Base-by-base conservation (phyloP, 192 early-diverging fungal genomes). In the Backusella liffmaniae region DNA sequence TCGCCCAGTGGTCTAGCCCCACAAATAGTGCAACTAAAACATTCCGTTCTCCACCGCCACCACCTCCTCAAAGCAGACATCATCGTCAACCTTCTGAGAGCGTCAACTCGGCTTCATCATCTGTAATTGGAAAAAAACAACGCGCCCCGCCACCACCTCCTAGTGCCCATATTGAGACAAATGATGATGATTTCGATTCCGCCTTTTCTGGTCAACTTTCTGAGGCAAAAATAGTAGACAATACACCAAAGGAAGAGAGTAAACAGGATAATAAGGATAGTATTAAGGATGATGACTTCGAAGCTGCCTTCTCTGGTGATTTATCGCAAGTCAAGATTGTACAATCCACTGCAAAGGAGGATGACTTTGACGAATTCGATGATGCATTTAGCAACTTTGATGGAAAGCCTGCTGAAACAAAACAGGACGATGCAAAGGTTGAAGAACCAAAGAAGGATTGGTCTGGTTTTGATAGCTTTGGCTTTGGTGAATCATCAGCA, bases 151-250 rank as follows among this genome's bases (percentile, higher is more conserved):
- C 72, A 69, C 37, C 65, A 41, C 72, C 77, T 32, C 66, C 74
- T 26, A 32, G 15, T 67, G 35, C 66, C 15, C 30, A 23, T 26
- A 16, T 30, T 32, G 39, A 26, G 9, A 29, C 37, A 12, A 41
- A 70, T 29, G 70, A 73, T 46, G 77, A 73, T 44, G 77, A 74
- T 62, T 83, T 83, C 46, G 82, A 83, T 15, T 37, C 74, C 15
- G 78, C 82, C 9, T 83, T 83, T 66, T 82, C 76, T 41, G 73
- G 73, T 62, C 37, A 44, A n/a, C 66, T 81, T 34, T 72, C 71
- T n/a, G 72, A 77, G 18, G 73, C 69, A 16, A 82, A 74, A 56
- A 51, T 73, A 18, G 67, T 69, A 18, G 42, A 41, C 10, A 41
- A 39, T 10, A 35, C 30, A 10, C n/a, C 34, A 21, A 69, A 69